Evolutionary conservation across 2,329 filamentous ascomycete genomes (phyloP).

Genomic region (Aureobasidium mangrovei): DNA sequence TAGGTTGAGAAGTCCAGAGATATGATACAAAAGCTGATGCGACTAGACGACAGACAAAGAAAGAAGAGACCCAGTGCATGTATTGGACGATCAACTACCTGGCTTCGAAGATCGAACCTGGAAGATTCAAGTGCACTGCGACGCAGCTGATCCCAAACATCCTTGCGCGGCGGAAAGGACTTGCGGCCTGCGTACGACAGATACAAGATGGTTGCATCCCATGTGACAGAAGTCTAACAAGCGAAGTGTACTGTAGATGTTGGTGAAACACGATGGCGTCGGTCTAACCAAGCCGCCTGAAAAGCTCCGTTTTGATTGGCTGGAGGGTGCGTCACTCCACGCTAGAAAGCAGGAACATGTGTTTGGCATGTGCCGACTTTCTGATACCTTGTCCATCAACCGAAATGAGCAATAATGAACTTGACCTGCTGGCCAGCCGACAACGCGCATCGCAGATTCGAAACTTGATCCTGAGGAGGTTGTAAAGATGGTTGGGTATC

Average conservation of each 20-base stretch:
- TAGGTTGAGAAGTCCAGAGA: background rate
- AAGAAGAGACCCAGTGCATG: background rate
- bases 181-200: slow-evolving; percentile 12
- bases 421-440: background rate
- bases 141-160: background rate
- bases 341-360: slow-evolving; percentile 10
- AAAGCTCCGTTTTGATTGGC: background rate
- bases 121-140: background rate
- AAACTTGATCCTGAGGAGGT: background rate
- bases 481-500: background rate
- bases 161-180: background rate
- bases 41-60: background rate
- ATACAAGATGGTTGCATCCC: background rate
- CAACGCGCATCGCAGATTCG: background rate
- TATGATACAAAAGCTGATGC: background rate
- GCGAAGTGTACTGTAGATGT: background rate
- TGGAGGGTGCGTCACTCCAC: background rate
- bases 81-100: slow-evolving; percentile 5
- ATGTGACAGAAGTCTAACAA: background rate
- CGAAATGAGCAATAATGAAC: slow-evolving; percentile 12
- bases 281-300: background rate
- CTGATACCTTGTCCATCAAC: background rate
- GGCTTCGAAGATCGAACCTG: background rate
- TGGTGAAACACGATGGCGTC: background rate
- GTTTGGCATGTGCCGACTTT: slow-evolving; percentile 3